phyloP scores from a whole-genome alignment of 2,329 filamentous ascomycete genomes.

The Fusarium papillatum region DNA sequence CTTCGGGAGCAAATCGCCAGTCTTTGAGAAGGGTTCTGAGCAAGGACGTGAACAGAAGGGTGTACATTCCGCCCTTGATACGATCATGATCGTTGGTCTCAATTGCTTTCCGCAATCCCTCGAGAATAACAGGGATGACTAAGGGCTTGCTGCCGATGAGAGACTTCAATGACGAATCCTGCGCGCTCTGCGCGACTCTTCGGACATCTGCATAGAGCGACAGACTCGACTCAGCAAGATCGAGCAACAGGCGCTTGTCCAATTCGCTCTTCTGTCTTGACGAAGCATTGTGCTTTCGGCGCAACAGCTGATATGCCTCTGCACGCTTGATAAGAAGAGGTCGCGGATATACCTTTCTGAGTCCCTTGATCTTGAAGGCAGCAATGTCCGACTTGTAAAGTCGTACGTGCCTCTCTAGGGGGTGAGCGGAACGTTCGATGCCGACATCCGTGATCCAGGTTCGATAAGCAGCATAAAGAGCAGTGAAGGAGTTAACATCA shows the following conservation, averaged over 20 bases:
- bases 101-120: conserved; percentile 83
- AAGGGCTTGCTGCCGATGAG: conserved; percentile 89
- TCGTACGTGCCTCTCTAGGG: conserved; percentile 87
- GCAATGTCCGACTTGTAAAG: conserved; percentile 89
- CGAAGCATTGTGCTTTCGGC: conserved; percentile 93
- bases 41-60: conserved; percentile 88
- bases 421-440: conserved; percentile 94
- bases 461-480: conserved; percentile 91
- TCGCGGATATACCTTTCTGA: conserved; percentile 92
- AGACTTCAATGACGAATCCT: conserved; percentile 93
- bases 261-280: conserved; percentile 91
- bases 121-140: conserved; percentile 89
- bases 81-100: conserved; percentile 86
- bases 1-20: conserved; percentile 94
- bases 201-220: conserved; percentile 96
- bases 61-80: conserved; percentile 96
- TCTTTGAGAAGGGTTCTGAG: conserved; percentile 90
- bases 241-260: conserved; percentile 86
- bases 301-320: conserved; percentile 93
- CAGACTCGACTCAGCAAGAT: conserved; percentile 90
- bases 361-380: conserved; percentile 93
- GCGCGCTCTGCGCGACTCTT: conserved; percentile 91
- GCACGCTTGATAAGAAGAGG: conserved; percentile 93
- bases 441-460: conserved; percentile 99
- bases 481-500: conserved; percentile 95